These are phyloP conservation scores for Nitzschia sp. DNA, from an alignment of 108 stramenopile species.

Conservation along the genomic window DNA sequence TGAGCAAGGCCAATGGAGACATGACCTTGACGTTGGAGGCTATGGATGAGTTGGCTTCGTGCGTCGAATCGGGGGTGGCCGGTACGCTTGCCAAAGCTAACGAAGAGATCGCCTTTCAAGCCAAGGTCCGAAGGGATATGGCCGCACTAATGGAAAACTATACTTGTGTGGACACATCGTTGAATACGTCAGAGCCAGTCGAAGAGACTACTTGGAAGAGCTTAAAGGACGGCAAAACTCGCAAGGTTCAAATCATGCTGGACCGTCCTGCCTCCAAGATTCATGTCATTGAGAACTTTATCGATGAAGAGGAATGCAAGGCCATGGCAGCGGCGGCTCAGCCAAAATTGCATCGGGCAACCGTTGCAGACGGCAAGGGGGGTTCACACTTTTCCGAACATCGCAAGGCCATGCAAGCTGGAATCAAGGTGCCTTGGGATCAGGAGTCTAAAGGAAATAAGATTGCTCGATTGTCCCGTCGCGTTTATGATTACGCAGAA, in stretches of 20 bases:
- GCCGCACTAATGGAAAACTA: slow-evolving; percentile 74
- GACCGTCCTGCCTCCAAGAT: slow-evolving; percentile 72
- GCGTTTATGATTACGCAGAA: slow-evolving; percentile 85
- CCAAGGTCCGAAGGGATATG: slow-evolving; percentile 55
- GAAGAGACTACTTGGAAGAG: slow-evolving; percentile 36
- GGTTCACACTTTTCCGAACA: slow-evolving; percentile 57
- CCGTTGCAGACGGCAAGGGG: slow-evolving; percentile 85
- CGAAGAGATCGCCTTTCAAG: slow-evolving; percentile 75
- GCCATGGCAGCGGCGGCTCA: slow-evolving; percentile 68
- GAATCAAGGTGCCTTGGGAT: slow-evolving; percentile 66
- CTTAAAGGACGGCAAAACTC: slow-evolving; percentile 15
- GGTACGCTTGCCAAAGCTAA: slow-evolving; percentile 37
- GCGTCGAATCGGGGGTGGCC: slow-evolving; percentile 36
- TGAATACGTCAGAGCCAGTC: slow-evolving; percentile 58
- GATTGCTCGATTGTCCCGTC: slow-evolving; percentile 62
- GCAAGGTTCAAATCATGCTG: slow-evolving; percentile 50
- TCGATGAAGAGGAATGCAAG: slow-evolving; percentile 80
- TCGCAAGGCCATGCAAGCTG: slow-evolving; percentile 85
- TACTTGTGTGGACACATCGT: slow-evolving; percentile 69
- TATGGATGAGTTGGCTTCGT: slow-evolving; percentile 35
- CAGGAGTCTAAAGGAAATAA: slow-evolving; percentile 58
- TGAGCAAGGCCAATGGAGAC: slow-evolving; percentile 9
- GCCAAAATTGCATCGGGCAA: slow-evolving; percentile 67
- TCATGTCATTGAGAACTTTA: slow-evolving; percentile 77
- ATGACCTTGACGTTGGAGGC: slow-evolving; percentile 6